These are phyloP conservation scores for Leishmania gerbilli DNA, from an alignment of 208 protist genomes.

Conservation along the genomic window DNA sequence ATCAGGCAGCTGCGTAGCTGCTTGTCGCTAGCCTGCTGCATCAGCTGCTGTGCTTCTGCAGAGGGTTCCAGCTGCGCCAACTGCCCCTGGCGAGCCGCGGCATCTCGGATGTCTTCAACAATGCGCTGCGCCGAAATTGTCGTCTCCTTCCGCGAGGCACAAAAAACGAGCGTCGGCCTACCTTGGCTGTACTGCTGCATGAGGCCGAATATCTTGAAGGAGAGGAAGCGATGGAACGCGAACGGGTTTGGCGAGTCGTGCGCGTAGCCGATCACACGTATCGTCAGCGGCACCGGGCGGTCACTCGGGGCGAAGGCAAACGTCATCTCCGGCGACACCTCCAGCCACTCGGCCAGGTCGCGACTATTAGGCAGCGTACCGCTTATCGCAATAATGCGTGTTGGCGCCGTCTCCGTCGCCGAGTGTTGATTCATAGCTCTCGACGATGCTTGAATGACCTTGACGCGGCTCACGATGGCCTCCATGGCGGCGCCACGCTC, in stretches of 20 bases:
- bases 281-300: conserved; percentile 80
- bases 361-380: conserved; percentile 93
- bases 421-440: background rate
- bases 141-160: conserved; percentile 80
- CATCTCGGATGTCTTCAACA: conserved; percentile 48
- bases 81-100: conserved; percentile 37
- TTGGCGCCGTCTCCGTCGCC: background rate
- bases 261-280: conserved; percentile 72
- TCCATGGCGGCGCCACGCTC: conserved; percentile 91
- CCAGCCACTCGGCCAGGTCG: conserved; percentile 91
- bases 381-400: conserved; percentile 89
- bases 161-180: conserved; percentile 90
- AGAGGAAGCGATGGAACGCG: conserved; percentile 90
- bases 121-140: conserved; percentile 69
- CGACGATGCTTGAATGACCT: conserved; percentile 47
- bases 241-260: conserved; percentile 81
- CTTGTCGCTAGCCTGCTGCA: conserved; percentile 61
- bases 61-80: conserved; percentile 39
- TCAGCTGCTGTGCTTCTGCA: conserved; percentile 33
- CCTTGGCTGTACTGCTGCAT: conserved; percentile 77
- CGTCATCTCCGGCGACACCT: conserved; percentile 44
- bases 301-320: conserved; percentile 74
- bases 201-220: conserved; percentile 84
- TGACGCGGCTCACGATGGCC: conserved; percentile 92
- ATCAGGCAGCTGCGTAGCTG: conserved; percentile 63